phyloP scores from a whole-genome alignment of 1,284 basidiomycete genomes.

The Heterobasidion annosum region DNA sequence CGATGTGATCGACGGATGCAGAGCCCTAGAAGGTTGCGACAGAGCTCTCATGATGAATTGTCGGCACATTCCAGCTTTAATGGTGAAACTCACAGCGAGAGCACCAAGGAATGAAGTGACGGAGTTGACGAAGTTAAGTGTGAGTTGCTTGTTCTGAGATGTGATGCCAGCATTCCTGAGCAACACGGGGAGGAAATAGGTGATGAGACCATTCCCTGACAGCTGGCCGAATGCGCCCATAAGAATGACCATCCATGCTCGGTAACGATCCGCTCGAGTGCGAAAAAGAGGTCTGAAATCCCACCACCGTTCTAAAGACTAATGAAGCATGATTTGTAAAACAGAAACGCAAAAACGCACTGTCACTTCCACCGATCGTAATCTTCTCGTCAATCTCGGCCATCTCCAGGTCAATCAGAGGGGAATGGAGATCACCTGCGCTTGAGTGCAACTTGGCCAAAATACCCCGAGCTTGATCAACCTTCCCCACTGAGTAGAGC shows the following conservation, averaged over 20 bases:
- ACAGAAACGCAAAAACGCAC: slow-evolving; percentile 17
- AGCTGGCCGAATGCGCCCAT: slow-evolving; percentile 36
- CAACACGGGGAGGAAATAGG: slow-evolving; percentile 40
- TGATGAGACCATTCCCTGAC: slow-evolving; percentile 35
- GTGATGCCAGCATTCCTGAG: slow-evolving; percentile 35
- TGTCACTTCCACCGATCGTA: slow-evolving; percentile 31
- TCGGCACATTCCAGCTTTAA: not conserved
- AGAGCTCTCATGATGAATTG: not conserved
- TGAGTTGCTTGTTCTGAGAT: slow-evolving; percentile 29
- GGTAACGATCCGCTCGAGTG: slow-evolving; percentile 33
- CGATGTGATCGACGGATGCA: slow-evolving; percentile 32
- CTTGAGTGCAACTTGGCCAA: slow-evolving; percentile 39
- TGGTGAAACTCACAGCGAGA: not conserved
- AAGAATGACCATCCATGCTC: slow-evolving; percentile 40
- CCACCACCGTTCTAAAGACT: slow-evolving; percentile 36
- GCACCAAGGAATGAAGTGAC: slow-evolving; percentile 28
- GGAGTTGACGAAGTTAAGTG: slow-evolving; percentile 41
- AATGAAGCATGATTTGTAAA: not conserved
- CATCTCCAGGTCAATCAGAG: slow-evolving; percentile 41
- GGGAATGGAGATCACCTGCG: slow-evolving; percentile 35
- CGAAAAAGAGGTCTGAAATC: slow-evolving; percentile 44
- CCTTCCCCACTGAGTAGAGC: slow-evolving; percentile 35
- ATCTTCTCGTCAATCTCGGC: slow-evolving; percentile 45
- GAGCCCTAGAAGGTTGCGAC: slow-evolving; percentile 22
- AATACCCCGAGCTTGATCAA: slow-evolving; percentile 29